Percentiles rank a stretch among this genome's conserved stretches.
phyloP scores from a whole-genome alignment of 768 basidiomycete genomes.

The Phaffia tasmanica region DNA sequence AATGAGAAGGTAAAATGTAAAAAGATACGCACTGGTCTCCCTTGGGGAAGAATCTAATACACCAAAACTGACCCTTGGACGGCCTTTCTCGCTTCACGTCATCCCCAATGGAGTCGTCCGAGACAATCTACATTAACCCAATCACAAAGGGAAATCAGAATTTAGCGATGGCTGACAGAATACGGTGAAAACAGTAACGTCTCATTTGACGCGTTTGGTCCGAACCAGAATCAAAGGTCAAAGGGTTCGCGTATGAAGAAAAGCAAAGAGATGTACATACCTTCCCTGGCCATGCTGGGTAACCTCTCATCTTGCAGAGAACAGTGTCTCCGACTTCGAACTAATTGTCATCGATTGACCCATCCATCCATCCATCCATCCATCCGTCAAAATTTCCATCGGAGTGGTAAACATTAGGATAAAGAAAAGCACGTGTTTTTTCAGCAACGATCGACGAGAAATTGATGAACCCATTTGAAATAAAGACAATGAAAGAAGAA shows the following conservation, averaged over 20 bases:
- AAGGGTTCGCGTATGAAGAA: background rate
- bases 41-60: slow-evolving; percentile 78
- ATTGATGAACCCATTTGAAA: background rate
- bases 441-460: background rate
- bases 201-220: slow-evolving; percentile 3
- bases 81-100: slow-evolving; percentile 62
- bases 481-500: background rate
- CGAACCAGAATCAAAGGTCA: slow-evolving; percentile 27
- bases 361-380: background rate
- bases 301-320: slow-evolving; percentile 85
- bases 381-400: background rate
- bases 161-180: background rate
- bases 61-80: slow-evolving; percentile 54
- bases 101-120: slow-evolving; percentile 54
- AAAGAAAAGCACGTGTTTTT: background rate
- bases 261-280: slow-evolving; percentile 39
- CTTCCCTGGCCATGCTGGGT: slow-evolving; percentile 87
- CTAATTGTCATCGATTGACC: slow-evolving; percentile 12
- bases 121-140: slow-evolving; percentile 56
- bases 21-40: slow-evolving; percentile 71
- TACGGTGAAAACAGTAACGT: background rate
- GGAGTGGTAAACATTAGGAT: background rate
- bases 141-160: background rate
- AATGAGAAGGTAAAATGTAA: background rate
- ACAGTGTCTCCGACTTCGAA: slow-evolving; percentile 74